phyloP scores from a whole-genome alignment of 805 yeast genomes.

The Kodamaea jinghongensis region DNA sequence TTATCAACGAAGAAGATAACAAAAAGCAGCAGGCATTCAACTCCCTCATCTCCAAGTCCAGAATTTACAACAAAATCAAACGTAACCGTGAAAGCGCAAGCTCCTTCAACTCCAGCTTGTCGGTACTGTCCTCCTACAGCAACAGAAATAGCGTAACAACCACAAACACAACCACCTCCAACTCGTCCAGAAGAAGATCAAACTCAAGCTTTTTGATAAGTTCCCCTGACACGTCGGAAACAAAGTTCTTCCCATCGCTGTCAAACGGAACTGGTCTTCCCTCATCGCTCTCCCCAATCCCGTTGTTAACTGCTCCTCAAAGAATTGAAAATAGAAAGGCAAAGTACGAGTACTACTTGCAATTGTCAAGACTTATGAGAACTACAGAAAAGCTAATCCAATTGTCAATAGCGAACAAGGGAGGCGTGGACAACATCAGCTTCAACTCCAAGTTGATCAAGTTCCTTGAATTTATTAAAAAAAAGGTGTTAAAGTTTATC shows the following conservation, averaged over 20 bases:
- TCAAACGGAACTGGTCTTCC: constrained; percentile 2
- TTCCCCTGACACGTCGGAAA: constrained; percentile 10
- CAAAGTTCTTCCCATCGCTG: constrained; percentile 3
- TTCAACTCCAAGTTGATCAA: constrained; percentile 19
- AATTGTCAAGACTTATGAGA: constrained; percentile 19
- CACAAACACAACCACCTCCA: constrained; percentile 18
- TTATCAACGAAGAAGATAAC: constrained; percentile 15
- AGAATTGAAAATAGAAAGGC: constrained; percentile 28
- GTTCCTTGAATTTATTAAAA: constrained; percentile 36
- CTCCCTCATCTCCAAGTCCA: constrained; percentile 29
- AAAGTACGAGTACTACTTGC: constrained; percentile 36
- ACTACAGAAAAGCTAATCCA: constrained; percentile 14
- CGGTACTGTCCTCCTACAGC: constrained; percentile 18
- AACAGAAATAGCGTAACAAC: constrained; percentile 23
- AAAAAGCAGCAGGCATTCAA: constrained; percentile 20
- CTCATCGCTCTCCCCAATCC: constrained; percentile 11
- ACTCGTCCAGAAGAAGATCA: constrained; percentile 20
- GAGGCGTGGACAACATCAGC: constrained; percentile 6
- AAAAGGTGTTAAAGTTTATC: constrained; percentile 33
- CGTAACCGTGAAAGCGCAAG: constrained; percentile 36
- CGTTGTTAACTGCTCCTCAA: constrained; percentile 18
- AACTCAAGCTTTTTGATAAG: constrained; percentile 11
- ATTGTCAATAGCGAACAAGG: constrained; percentile 10
- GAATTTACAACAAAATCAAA: constrained; percentile 35
- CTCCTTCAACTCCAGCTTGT: constrained; percentile 23